Evolutionary conservation across 2,329 filamentous ascomycete species (phyloP).

Genomic region (Colletotrichum chlorophyti): DNA sequence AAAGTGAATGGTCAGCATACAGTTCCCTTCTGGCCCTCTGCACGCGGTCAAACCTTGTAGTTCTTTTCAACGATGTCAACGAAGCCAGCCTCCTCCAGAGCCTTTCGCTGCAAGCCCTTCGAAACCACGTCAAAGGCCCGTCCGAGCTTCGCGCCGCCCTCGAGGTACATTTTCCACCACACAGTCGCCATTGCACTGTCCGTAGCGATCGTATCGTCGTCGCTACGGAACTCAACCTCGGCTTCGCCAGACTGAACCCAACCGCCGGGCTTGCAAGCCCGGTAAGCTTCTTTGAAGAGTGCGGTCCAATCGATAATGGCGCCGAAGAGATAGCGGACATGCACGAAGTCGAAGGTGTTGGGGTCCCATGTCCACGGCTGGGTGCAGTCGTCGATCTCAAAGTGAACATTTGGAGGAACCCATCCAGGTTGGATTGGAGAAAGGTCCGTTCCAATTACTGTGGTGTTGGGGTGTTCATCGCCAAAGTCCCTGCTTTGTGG

Average conservation of each 20-base stretch:
- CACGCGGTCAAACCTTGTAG: background rate
- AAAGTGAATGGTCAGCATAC: too few species aligned
- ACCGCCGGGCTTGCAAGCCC: constrained; percentile 25
- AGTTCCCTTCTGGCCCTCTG: background rate
- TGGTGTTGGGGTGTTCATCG: constrained; percentile 11
- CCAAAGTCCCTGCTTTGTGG: constrained; percentile 9
- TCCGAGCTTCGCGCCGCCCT: constrained; percentile 11
- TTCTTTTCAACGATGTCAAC: constrained; percentile 28
- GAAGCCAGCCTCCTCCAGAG: constrained; percentile 33
- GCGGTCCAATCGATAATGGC: constrained; percentile 61
- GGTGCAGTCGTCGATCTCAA: constrained; percentile 56
- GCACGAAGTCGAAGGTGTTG: constrained; percentile 65
- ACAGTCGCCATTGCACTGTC: background rate
- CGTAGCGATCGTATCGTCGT: constrained; percentile 18
- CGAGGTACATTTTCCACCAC: constrained; percentile 25
- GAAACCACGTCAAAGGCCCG: background rate
- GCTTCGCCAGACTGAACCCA: constrained; percentile 41
- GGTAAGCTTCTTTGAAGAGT: constrained; percentile 47
- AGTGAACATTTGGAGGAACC: constrained; percentile 33
- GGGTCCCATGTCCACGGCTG: constrained; percentile 55
- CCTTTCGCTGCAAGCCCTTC: constrained; percentile 21
- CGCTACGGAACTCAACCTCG: constrained; percentile 7
- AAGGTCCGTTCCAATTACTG: constrained; percentile 14
- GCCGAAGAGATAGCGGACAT: constrained; percentile 63
- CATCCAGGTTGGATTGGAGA: constrained; percentile 21